Evolutionary conservation across 2,329 filamentous ascomycete species (phyloP), one percentile per base, ranked within the genome.

Genomic region (Epichloe festucae): DNA sequence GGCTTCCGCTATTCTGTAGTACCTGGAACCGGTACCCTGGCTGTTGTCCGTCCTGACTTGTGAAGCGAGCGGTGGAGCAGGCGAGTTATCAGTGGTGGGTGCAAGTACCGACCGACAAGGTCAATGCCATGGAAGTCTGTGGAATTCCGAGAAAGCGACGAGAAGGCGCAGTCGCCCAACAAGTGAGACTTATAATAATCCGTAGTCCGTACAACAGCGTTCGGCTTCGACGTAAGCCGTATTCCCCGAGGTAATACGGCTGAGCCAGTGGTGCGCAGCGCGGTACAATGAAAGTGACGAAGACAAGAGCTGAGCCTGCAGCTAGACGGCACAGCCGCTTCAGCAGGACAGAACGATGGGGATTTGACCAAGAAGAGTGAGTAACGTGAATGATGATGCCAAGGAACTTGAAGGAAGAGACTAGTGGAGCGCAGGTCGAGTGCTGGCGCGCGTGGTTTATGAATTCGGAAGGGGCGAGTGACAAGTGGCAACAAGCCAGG

Each of bases 61-160:
- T 4, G 8, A 31, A 31, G 31, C 31, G 31, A 31, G 31, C 31
- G 31, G 55, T 54, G 55, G 55, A 53, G 55, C 49, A 46, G 50
- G 52, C 55, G 55, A 31, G 8, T 31, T 10, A 3, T 4, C 11
- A 36, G 15, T n/a, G 31, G 17, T 36, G 35, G 35, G 46, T 19
- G 17, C 17, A 23, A 7, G 39, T 8, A 4, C 38, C 4, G n/a
- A 12, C 10, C 15, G 27, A 8, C 27, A 8, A 27, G 27, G 27
- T 27, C 23, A 19, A 49, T 21, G 39, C 39, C 23, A 35, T 27
- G 31, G 38, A 35, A 49, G 47, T 8, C n/a, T 17, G 44, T 42
- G 19, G 38, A 36, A 50, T 14, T 19, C 14, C 36, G n/a, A 21
- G 21, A 49, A n/a, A 11, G 47, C 23, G 14, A 21, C n/a, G 11